phyloP scores from a whole-genome alignment of 768 basidiomycete genomes.

The Mycena galericulata region DNA sequence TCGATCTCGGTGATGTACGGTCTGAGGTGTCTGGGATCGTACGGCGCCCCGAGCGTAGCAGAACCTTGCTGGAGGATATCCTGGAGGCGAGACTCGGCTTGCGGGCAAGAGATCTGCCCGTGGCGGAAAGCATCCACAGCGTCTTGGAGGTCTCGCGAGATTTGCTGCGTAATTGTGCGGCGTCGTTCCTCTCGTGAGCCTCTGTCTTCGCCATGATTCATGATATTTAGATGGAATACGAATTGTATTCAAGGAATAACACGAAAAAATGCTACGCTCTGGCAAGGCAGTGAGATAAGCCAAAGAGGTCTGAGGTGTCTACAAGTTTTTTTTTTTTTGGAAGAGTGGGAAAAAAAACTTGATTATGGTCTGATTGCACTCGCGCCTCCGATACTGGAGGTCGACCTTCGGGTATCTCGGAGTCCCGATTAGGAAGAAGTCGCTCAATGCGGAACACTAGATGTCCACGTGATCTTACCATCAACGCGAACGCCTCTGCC shows the following conservation, averaged over 20 bases:
- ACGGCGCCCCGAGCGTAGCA: not conserved
- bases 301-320: no score
- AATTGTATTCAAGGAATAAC: not conserved
- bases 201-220: not conserved
- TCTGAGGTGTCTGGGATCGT: not conserved
- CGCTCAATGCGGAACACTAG: no score
- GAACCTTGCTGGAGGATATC: not conserved
- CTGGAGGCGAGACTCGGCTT: slow-evolving; percentile 3
- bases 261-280: not conserved
- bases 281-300: not conserved
- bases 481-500: no score
- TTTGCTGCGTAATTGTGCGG: not conserved
- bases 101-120: not conserved
- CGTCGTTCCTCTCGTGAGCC: not conserved
- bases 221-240: not conserved
- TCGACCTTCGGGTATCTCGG: no score
- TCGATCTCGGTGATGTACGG: not conserved
- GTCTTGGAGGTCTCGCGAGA: not conserved
- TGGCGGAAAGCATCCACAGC: not conserved
- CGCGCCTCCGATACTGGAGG: no score
- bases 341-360: no score
- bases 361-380: no score
- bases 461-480: no score
- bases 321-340: no score
- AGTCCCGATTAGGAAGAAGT: no score